Base-by-base conservation (phyloP, 257 asterid species). In the Solanum dulcamara region DNA sequence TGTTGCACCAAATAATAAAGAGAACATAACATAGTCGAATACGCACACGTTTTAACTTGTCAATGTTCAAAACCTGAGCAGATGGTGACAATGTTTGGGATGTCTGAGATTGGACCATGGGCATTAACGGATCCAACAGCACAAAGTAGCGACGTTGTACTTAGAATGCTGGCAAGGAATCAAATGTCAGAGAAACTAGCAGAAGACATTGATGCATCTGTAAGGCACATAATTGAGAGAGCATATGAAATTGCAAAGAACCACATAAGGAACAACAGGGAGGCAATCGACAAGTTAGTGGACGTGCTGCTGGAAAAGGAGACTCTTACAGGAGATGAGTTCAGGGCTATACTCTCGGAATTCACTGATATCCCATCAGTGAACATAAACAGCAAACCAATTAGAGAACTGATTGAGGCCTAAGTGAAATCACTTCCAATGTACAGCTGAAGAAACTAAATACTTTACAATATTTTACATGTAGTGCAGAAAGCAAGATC, bases 61-160 rank as follows among this genome's bases (percentile, higher is more conserved):
- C 1, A 75, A 13, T 37, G 24, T 44, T 72, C 37, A 46, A 14
- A n/a, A 15, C 53, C 1, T 10, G 17, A 71, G 46, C 89, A 93
- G 93, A 94, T 93, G 97, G 95, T 93, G 24, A 89, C 90, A 40
- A 71, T 88, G 77, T 90, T 89, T 59, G 98, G 98, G 42, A 93
- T 94, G 98, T 94, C 98, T 8, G 95, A 94, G 89, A 89, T 92
- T 22, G 94, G 97, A 14, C 94, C 97, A 13, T 93, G 94, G 94
- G 84, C 92, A 5, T 55, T 93, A 89, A 81, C 85, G 13, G 94
- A 92, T 81, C 94, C 93, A 74, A 87, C 86, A n/a, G 88, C 55
- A 6, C 95, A 90, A 87, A 94, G 93, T 87, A 64, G 95, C n/a
- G 98, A 94, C 79, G 46, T 94, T 83, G 95, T 94, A 62, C 40